A percentile compares a stretch with the other conserved stretches of the same genome.
phyloP scores from a whole-genome alignment of 345 rosid genomes.

The Alliaria petiolata region DNA sequence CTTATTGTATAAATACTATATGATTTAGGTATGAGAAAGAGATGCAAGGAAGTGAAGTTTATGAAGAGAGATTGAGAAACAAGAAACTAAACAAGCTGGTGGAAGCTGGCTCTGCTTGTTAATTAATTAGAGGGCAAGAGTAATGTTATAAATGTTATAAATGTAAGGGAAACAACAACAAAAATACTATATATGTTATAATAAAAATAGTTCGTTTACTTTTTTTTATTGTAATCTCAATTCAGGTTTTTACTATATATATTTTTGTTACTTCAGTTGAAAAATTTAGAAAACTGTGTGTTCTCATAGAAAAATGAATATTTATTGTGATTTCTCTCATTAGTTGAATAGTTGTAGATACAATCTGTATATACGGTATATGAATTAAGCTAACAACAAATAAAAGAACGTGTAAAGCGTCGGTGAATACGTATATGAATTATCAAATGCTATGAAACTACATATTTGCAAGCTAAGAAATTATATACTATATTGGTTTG shows the following conservation, averaged over 20 bases:
- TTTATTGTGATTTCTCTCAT: not conserved
- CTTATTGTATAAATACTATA: not conserved
- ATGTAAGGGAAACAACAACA: not conserved
- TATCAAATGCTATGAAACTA: not conserved
- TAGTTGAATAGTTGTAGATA: not conserved
- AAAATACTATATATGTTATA: no score
- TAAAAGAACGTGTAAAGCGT: no score
- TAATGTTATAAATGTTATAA: not conserved
- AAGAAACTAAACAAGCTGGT: constrained; percentile 65
- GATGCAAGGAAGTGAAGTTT: constrained; percentile 45
- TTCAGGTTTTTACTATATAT: not conserved
- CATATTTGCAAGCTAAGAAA: not conserved
- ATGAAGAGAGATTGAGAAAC: constrained; percentile 63
- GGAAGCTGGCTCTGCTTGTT: constrained; percentile 54
- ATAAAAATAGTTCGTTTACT: not conserved
- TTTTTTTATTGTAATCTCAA: not conserved
- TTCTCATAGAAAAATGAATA: not conserved
- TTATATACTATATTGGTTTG: no score
- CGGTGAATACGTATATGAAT: not conserved
- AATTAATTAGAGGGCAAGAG: not conserved
- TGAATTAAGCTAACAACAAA: no score
- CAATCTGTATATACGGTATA: not conserved
- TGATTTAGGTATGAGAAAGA: constrained; percentile 45
- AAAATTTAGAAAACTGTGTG: not conserved
- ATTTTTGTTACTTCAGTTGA: not conserved